Conservation (phyloP, 805 yeast genomes). For the Ogataea nakhonphanomensis region DNA sequence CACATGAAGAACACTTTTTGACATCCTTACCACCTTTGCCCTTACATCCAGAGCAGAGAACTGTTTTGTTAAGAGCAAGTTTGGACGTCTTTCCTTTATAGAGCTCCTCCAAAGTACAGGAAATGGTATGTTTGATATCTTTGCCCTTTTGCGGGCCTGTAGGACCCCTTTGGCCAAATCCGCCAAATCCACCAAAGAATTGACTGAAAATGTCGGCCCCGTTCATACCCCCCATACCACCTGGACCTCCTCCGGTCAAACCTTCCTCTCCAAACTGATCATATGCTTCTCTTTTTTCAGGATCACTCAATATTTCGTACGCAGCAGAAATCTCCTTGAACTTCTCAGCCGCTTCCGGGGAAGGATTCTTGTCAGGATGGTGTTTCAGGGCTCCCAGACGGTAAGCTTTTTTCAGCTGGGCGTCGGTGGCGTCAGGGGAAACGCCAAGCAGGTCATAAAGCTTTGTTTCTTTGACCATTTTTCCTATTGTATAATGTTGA, state of each 20-base stretch:
- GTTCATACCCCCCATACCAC: constrained; percentile 52
- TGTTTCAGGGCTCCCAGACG: constrained; percentile 75
- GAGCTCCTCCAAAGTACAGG: constrained; percentile 86
- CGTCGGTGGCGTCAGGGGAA: constrained; percentile 61
- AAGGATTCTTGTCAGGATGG: constrained; percentile 81
- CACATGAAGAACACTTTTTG: constrained; percentile 80
- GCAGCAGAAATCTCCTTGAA: constrained; percentile 89
- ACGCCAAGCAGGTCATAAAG: constrained; percentile 74
- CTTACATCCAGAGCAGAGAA: constrained; percentile 82
- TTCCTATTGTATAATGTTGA: constrained; percentile 8
- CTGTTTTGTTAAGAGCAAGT: constrained; percentile 88
- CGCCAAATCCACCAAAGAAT: constrained; percentile 63
- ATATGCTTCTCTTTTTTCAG: constrained; percentile 83
- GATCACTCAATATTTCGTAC: constrained; percentile 81
- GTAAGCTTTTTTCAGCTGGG: constrained; percentile 77
- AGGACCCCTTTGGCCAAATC: constrained; percentile 59
- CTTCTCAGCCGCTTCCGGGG: constrained; percentile 91
- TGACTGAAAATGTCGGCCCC: constrained; percentile 55
- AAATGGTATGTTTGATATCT: constrained; percentile 85
- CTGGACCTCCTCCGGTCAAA: constrained; percentile 71
- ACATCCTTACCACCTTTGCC: constrained; percentile 97
- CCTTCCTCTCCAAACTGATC: constrained; percentile 95
- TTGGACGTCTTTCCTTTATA: constrained; percentile 93
- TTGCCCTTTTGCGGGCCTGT: constrained; percentile 86
- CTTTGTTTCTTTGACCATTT: constrained; percentile 79